Base-by-base conservation (phyloP, 108 stramenopile genomes). In the Pseudonitzschia multistriata region DNA sequence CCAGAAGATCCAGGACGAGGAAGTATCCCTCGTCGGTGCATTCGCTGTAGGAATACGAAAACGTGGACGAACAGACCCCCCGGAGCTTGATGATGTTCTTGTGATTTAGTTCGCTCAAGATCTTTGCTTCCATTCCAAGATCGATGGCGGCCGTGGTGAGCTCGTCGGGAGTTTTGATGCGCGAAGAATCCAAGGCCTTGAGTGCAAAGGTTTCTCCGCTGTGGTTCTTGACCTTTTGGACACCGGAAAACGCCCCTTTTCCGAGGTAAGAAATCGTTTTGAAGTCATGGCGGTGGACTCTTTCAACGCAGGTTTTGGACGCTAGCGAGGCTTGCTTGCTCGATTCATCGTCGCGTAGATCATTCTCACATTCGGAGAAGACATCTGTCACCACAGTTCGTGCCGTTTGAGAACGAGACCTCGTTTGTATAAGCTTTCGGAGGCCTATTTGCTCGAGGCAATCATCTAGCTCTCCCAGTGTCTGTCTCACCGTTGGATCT, bases 1-100 rank as follows among this genome's bases (percentile, higher is more conserved):
- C 28, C 45, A 88, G 64, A 3, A 74, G 79, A 67, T 88, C 88
- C 55, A 88, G 50, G 25, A 84, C 63, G 10, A 88, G 56, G 67
- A 86, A 88, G 72, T 78, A 88, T 5, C 79, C 70, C 19, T 45
- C 48, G 19, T 49, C 67, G 4, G 7, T 34, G 24, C 55, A 49
- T 2, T 71, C 66, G 42, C 39, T 36, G 61, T 52, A 74, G 1
- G 70, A 60, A 27, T 67, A 31, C 3, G 73, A 61, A 29, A 71
- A 37, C 30, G 17, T 3, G 0, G 39, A 33, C 1, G 70, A 66
- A 33, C 39, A 64, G 8, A 73, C 42, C 3, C 72, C 80, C 5
- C 59, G 40, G 4, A 81, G 24, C 42, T 55, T 30, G 63, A 81
- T 66, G 34, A 81, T 74, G 65, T 81, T 78, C 17, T 56, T 45